Evolutionary conservation across 108 stramenopile genomes (phyloP).

Genomic region (Cylindrotheca closterium): DNA sequence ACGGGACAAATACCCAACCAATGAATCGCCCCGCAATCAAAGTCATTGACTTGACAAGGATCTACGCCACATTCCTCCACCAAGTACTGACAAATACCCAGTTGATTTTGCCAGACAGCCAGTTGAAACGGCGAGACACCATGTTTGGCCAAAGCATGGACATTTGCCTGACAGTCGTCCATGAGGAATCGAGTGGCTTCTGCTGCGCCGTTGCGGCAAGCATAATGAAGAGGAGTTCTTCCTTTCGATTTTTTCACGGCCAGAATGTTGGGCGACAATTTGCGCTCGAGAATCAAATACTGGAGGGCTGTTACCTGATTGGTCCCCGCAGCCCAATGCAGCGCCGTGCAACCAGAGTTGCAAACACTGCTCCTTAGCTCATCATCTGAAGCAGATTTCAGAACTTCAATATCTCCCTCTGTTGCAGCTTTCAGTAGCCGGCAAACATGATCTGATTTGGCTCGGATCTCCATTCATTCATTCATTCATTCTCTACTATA

Average conservation of each 20-base stretch:
- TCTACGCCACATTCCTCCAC: slow-evolving; percentile 48
- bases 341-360: slow-evolving; percentile 57
- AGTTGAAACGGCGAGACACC: slow-evolving; percentile 82
- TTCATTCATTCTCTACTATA: too few species aligned
- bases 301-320: slow-evolving; percentile 31
- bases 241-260: slow-evolving; percentile 38
- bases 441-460: background rate
- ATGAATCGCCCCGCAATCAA: slow-evolving; percentile 76
- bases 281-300: slow-evolving; percentile 25
- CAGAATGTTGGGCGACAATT: slow-evolving; percentile 2
- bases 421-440: slow-evolving; percentile 23
- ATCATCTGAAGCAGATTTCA: slow-evolving; percentile 1
- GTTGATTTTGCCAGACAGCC: slow-evolving; percentile 84
- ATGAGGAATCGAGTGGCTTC: slow-evolving; percentile 49
- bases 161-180: slow-evolving; percentile 40
- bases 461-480: background rate
- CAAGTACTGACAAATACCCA: slow-evolving; percentile 53
- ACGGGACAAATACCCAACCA: slow-evolving; percentile 73
- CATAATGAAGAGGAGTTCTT: slow-evolving; percentile 85
- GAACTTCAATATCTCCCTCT: slow-evolving; percentile 17
- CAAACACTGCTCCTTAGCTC: slow-evolving; percentile 10
- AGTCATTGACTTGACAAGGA: slow-evolving; percentile 62
- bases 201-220: slow-evolving; percentile 73
- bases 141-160: slow-evolving; percentile 48
- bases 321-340: slow-evolving; percentile 83